Evolutionary conservation across 2,329 filamentous ascomycete genomes (phyloP), one percentile per base, ranked within the genome.

Genomic region (Cryphonectria parasitica): DNA sequence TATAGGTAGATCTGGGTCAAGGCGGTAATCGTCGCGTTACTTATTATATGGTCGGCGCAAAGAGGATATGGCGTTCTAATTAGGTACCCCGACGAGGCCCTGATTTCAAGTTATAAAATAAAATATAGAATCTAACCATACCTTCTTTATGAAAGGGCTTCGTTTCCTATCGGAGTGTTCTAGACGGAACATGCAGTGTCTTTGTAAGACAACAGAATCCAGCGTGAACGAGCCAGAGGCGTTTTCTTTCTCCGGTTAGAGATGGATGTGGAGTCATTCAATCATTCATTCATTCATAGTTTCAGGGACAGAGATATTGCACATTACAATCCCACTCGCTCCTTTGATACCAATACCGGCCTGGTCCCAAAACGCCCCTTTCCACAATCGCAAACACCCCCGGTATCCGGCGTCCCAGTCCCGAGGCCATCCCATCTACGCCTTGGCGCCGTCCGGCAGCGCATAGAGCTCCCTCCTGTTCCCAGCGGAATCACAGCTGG

Each of bases 401-500:
- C 17, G 11, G 15, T 7, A 7, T 22, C 28, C 19, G 10, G 39
- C 11, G 13, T 3, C 36, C 3, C 13, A 2, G 43, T 19, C 22
- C 60, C 22, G 1, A 17, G 36, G 31, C 39, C 5, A 15, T 15
- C 45, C 8, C 2, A 31, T 10, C 13, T 19, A 34, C 34, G 17
- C 41, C 43, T 41, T 68, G 11, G 25, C 54, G 1, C 52, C 45
- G 8, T 31, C 72, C 54, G 78, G 77, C 72, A 87, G 75, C 4
- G 87, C 87, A 75, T 87, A 86, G 73, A 90, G 75, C 77, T 85
- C 82, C 77, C 84, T 85, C 60, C 86, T 87, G 75, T 80, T 79
- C 2, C 88, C 88, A 0, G 79, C 76, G 4, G 81, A 79, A 75
- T 88, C 85, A 75, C 89, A 91, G 75, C 88, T 90, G 43, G 88